phyloP scores from a whole-genome alignment of 164 flowering plant species.

The Akebia trifoliata region DNA sequence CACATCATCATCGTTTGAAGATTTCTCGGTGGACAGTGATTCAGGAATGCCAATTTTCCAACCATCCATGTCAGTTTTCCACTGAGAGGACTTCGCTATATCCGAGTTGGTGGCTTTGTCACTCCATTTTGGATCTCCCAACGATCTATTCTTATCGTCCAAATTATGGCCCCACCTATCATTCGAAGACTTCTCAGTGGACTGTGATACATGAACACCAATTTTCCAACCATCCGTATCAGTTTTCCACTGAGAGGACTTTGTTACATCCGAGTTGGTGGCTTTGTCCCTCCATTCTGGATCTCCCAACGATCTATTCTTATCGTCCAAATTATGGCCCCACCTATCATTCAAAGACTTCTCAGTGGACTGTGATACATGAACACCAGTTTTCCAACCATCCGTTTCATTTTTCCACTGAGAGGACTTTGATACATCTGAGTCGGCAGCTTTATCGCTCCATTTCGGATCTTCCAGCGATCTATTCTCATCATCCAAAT shows the following conservation, averaged over 20 bases:
- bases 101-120: background rate
- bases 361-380: slow-evolving; percentile 5
- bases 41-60: background rate
- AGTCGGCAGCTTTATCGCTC: slow-evolving; percentile 4
- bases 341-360: slow-evolving; percentile 22
- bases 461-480: slow-evolving; percentile 12
- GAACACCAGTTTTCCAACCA: slow-evolving; percentile 4
- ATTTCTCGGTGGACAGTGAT: too few species aligned
- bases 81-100: background rate
- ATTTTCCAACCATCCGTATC: too few species aligned
- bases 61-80: background rate
- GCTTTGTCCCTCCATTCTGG: slow-evolving; percentile 8
- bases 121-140: background rate
- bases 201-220: background rate
- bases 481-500: slow-evolving; percentile 1
- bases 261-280: slow-evolving; percentile 11
- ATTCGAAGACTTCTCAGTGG: background rate
- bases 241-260: too few species aligned
- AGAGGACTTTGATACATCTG: background rate
- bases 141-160: background rate
- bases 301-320: slow-evolving; percentile 11
- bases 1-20: too few species aligned
- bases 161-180: background rate
- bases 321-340: slow-evolving; percentile 18
- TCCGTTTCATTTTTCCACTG: slow-evolving; percentile 8